Conservation (phyloP, 2,329 filamentous ascomycete genomes). For the Blastomyces silverae region DNA sequence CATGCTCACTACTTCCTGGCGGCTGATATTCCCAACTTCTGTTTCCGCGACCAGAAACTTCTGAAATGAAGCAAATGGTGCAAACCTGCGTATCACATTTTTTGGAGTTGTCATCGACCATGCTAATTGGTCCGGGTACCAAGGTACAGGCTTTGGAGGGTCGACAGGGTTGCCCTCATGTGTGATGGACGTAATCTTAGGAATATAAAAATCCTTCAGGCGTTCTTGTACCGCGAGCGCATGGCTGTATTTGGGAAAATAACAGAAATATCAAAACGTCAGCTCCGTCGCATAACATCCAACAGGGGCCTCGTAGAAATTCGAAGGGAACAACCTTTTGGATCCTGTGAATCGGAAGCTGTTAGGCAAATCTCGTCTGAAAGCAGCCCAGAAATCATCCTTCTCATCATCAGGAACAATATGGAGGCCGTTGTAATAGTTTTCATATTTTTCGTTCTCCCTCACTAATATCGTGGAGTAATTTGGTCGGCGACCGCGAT, state of each 20-base stretch:
- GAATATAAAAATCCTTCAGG: slow-evolving; percentile 81
- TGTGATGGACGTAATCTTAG: slow-evolving; percentile 77
- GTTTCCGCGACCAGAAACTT: slow-evolving; percentile 98
- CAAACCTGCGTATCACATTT: slow-evolving; percentile 86
- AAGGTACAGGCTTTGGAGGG: slow-evolving; percentile 71
- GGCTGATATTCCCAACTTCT: slow-evolving; percentile 91
- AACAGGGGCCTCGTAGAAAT: neutral
- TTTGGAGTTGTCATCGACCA: slow-evolving; percentile 99
- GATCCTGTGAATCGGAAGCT: slow-evolving; percentile 97
- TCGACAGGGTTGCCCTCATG: slow-evolving; percentile 77
- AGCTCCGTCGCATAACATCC: slow-evolving; percentile 3
- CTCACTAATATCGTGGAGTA: slow-evolving; percentile 61
- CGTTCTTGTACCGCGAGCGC: slow-evolving; percentile 87
- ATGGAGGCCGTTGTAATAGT: slow-evolving; percentile 74
- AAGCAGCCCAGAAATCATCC: slow-evolving; percentile 72
- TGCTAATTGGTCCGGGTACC: slow-evolving; percentile 91
- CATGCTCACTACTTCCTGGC: slow-evolving; percentile 98
- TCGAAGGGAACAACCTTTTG: slow-evolving; percentile 57
- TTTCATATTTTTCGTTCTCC: slow-evolving; percentile 76
- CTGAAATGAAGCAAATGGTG: slow-evolving; percentile 91
- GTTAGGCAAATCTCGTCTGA: slow-evolving; percentile 83
- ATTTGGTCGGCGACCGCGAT: slow-evolving; percentile 37
- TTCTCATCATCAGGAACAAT: slow-evolving; percentile 72
- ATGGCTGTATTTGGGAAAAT: slow-evolving; percentile 51
- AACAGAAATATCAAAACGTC: slow-evolving; percentile 12